Conservation (phyloP, 139 green algal genomes). For the Zygnema cylindricum region DNA sequence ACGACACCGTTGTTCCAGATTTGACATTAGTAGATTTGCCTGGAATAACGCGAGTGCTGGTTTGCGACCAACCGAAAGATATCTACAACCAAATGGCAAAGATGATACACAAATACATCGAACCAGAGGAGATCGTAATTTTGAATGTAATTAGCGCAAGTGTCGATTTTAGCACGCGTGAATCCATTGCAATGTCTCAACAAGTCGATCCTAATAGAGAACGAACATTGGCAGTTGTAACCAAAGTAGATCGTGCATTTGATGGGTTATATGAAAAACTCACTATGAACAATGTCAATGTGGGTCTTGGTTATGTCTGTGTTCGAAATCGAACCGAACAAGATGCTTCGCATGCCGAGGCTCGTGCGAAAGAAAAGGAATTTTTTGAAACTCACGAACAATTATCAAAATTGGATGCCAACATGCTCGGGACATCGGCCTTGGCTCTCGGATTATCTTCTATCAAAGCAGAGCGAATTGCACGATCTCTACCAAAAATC, state of each 20-base stretch:
- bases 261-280: conserved; percentile 51
- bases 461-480: too few species aligned
- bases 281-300: conserved; percentile 27
- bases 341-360: neutral
- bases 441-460: too few species aligned
- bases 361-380: neutral
- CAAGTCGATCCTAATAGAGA: conserved; percentile 38
- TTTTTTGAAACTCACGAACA: conserved; percentile 31
- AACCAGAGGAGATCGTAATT: conserved; percentile 53
- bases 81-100: conserved; percentile 68
- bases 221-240: conserved; percentile 45
- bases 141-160: conserved; percentile 36
- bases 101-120: conserved; percentile 64
- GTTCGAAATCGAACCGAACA: conserved; percentile 32
- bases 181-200: conserved; percentile 47
- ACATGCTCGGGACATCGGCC: too few species aligned
- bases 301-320: conserved; percentile 30
- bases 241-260: conserved; percentile 38
- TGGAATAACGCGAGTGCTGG: conserved; percentile 89
- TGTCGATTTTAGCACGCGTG: conserved; percentile 52
- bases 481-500: too few species aligned
- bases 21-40: conserved; percentile 85
- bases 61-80: conserved; percentile 92
- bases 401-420: conserved; percentile 1
- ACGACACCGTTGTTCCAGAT: neutral